Evolutionary conservation across 148 eudicot genomes (phyloP), one percentile per base, ranked within the genome.

Genomic region (Cornus kousa): DNA sequence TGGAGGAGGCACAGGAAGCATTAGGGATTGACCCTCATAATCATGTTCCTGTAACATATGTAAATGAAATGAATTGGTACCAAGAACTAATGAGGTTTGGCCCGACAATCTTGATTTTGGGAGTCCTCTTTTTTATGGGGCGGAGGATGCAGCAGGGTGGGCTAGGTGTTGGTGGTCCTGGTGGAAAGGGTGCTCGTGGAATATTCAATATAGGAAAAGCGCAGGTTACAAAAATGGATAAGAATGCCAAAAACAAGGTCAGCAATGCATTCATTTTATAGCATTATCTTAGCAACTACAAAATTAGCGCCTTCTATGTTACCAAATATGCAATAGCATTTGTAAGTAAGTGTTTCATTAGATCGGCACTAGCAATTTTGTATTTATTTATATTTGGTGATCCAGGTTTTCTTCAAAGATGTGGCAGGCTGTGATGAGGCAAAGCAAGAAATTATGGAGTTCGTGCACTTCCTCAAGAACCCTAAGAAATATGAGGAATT

Each of bases 341-440:
- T 5, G 7, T 4, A 39, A 43, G 8, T 28, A 43, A 43, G 48
- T 43, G 48, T 43, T 43, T 43, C 48, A 43, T 43, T 10, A 43
- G 48, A 43, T 4, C 9, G 3, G 23, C 66, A 62, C 8, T 1
- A 62, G 1, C 4, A 20, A 62, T 62, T n/a, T 17, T 62, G 17
- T 6, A 19, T 62, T 57, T 62, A 17, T 66, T n/a, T 67, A 4
- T 39, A 7, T 22, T 43, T 22, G 35, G 68, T 55, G 39, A 4
- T 78, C 2, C 65, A 90, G 93, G 89, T 91, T 11, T 86, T 19
- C 73, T 91, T 91, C 71, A 89, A 88, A 81, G 94, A 91, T 81
- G 94, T 91, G 23, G 94, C 92, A 80, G 94, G 94, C 22, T 87
- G 90, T 83, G 94, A 91, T 50, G 89, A 91, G 81, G 94, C 94